Conservation (phyloP, 1,139 yeast species). For the Yamadazyma siamensis region DNA sequence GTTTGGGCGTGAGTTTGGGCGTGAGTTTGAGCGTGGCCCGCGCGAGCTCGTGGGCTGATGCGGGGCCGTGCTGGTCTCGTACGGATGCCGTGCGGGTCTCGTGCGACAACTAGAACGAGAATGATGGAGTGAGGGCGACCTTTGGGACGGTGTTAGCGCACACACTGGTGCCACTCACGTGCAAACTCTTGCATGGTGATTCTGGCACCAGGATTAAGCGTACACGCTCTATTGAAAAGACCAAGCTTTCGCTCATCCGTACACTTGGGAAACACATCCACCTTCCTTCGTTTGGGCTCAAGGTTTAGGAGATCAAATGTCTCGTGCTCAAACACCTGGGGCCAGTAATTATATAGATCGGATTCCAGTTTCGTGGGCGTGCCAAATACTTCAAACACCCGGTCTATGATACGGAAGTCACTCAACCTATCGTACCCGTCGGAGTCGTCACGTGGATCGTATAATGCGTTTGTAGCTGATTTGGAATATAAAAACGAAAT, state of each 20-base stretch:
- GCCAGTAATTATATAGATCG: conserved; percentile 31
- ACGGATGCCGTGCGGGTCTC: too few relatives aligned
- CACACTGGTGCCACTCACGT: too few relatives aligned
- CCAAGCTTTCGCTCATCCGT: conserved; percentile 7
- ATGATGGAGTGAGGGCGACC: too few relatives aligned
- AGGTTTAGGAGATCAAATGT: conserved; percentile 32
- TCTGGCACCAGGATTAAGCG: conserved; percentile 24
- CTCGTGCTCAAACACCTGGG: conserved; percentile 28
- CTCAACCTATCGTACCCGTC: conserved; percentile 35
- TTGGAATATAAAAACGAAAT: conserved; percentile 56
- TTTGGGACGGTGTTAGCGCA: too few relatives aligned
- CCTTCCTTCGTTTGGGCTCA: conserved; percentile 14
- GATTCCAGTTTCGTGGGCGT: conserved; percentile 62
- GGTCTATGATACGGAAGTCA: conserved; percentile 63
- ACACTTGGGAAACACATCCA: conserved; percentile 27
- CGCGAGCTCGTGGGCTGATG: too few relatives aligned
- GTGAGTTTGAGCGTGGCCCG: too few relatives aligned
- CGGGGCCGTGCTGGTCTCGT: too few relatives aligned
- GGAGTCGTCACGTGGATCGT: conserved; percentile 26
- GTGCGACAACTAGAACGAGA: too few relatives aligned
- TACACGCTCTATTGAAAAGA: conserved; percentile 12
- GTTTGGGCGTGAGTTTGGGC: too few relatives aligned
- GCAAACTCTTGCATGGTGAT: too few relatives aligned
- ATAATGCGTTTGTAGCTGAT: conserved; percentile 41
- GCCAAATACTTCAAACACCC: conserved; percentile 66